Evolutionary conservation across 345 rosid genomes (phyloP), one percentile per base, ranked within the genome.

Genomic region (Adansonia digitata): DNA sequence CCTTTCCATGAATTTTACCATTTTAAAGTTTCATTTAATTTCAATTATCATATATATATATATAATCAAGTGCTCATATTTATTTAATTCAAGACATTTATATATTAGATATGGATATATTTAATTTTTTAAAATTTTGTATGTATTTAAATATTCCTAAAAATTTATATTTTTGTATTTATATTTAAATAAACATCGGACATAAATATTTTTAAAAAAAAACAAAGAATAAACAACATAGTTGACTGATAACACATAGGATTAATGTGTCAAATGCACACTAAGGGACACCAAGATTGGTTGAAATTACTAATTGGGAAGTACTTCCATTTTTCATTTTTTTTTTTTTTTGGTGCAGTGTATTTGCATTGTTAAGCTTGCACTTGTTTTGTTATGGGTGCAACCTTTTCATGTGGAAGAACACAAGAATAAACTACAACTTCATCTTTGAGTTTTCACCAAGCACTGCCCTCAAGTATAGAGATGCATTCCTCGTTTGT

Each of bases 351-450:
- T n/a, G 46, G 24, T 81, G 91, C 93, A 95, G 99, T 72, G 88
- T 86, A 73, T 89, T 95, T 72, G 90, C 98, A 2, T 79, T 95
- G 85, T 75, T 93, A 81, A 89, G 98, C 86, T 78, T 95, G 81
- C 99, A 95, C 84, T 81, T 95, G 90, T 95, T 95, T 71, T 82
- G 86, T 92, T 91, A 95, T 48, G 99, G 99, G 5, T 95, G 99
- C 86, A 91, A 95, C 77, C 73, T 95, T 17, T 86, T 89, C 83
- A 75, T 84, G 94, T 95, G 99, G 99, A 90, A 84, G 85, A 82
- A 51, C 5, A 87, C 89, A 12, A 85, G 99, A 77, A 88, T 95
- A 81, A 95, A 95, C 87, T 85, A 82, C 86, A 86, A 80, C 70
- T 95, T 95, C 83, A 95, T 95, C 12, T 95, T 91, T 64, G 98